Conservation (phyloP, 495 filamentous ascomycete species). For the Hypoxylon rickii region DNA sequence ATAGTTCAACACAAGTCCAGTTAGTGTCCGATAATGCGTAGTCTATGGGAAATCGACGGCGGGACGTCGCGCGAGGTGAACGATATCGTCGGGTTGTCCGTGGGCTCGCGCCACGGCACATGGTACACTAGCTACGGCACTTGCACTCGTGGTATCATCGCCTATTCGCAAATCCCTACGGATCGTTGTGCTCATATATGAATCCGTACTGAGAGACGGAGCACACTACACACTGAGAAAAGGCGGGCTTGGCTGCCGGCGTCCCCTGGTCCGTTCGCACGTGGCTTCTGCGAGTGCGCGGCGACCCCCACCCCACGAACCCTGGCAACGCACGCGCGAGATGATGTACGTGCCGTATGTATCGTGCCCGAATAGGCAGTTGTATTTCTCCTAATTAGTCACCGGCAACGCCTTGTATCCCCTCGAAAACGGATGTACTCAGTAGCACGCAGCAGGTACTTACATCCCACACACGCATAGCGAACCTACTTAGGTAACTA, state of each 20-base stretch:
- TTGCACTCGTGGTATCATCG: slow-evolving; percentile 10
- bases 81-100: neutral
- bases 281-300: slow-evolving; percentile 24
- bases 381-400: no score
- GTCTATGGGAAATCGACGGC: neutral
- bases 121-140: neutral
- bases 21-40: neutral
- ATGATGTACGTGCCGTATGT: slow-evolving; percentile 24
- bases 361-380: slow-evolving; percentile 18
- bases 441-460: no score
- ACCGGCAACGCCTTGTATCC: no score
- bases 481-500: neutral
- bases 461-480: no score
- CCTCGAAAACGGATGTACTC: no score
- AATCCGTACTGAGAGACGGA: no score
- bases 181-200: neutral
- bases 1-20: neutral
- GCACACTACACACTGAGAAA: no score
- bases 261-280: slow-evolving; percentile 22
- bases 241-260: slow-evolving; percentile 11
- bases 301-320: slow-evolving; percentile 6
- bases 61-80: neutral
- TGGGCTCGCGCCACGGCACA: neutral
- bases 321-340: slow-evolving; percentile 21
- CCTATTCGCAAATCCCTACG: slow-evolving; percentile 6